Base-by-base conservation (phyloP, 352 stramenopile genomes). In the Globisporangium recalcitrans region DNA sequence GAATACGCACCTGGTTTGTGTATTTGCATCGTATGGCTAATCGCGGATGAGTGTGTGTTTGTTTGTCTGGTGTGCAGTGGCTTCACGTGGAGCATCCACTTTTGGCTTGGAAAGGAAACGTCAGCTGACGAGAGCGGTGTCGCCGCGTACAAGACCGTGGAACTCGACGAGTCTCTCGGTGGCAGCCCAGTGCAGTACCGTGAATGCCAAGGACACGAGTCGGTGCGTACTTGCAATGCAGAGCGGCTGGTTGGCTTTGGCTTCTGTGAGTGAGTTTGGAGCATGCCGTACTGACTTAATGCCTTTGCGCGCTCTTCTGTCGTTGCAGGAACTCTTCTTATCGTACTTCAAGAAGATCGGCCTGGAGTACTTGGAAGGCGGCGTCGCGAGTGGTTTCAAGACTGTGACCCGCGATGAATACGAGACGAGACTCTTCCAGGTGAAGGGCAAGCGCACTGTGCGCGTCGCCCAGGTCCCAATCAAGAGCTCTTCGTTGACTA, bases 111-210 rank as follows among this genome's bases (percentile, higher is more conserved):
- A 58, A 88, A 87, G 47, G 87, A 98, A 51, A 96, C 84, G 34
- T 91, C 88, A 5, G 60, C 75, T 11, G 95, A 98, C 70, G 96
- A 98, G 72, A 96, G 90, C 68, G 96, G 95, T 52, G 85, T 98
- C 19, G 96, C 95, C 1, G 96, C 96, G 19, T 98, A 98, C 82
- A 98, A 99, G 79, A 93, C 93, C 32, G 93, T 98, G 24, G 97
- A 99, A 82, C 85, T 98, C 14, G 96, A 99, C 69, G 91, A 98
- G 52, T 74, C 85, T 19, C 74, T 99, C 7, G 93, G 92, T 24
- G 91, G 89, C 21, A 73, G 77, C 11, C 76, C 95, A n/a, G 80
- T 98, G 34, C 92, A 99, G 77, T 95, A 98, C 74, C 88, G 96
- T 24, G 84, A 93, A 61, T 91, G 81, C 69, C 76, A 93, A 58